Conservation (phyloP, 2,329 filamentous ascomycete genomes). For the Monosporascus sp. region DNA sequence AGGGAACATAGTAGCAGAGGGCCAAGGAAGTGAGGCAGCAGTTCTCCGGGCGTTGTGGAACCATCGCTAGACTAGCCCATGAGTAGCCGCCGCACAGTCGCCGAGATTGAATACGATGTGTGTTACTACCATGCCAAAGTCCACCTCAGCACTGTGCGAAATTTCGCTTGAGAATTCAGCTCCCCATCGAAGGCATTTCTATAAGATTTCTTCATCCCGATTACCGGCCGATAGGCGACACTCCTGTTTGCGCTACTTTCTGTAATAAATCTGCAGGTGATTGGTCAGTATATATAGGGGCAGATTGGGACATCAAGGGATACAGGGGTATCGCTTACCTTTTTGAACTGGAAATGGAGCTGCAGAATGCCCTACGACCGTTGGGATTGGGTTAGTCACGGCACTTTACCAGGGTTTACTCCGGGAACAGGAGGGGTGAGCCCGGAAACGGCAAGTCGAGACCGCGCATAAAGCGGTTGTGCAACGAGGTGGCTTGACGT, state of each 20-base stretch:
- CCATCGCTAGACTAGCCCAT: conserved; percentile 11
- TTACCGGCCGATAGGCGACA: background rate
- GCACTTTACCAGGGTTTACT: conserved; percentile 5
- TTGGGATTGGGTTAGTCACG: conserved; percentile 20
- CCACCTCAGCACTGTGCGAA: conserved; percentile 1
- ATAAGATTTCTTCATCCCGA: background rate
- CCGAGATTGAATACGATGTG: background rate
- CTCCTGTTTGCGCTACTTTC: conserved; percentile 24
- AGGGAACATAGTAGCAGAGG: conserved; percentile 4
- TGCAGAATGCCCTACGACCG: conserved; percentile 76
- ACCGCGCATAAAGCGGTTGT: conserved; percentile 7
- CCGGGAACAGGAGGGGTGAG: conserved; percentile 9
- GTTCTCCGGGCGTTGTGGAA: conserved; percentile 18
- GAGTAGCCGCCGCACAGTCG: conserved; percentile 5
- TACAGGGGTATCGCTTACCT: conserved; percentile 50
- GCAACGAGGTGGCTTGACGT: conserved; percentile 9
- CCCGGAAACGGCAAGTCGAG: conserved; percentile 12
- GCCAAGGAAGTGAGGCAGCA: conserved; percentile 12
- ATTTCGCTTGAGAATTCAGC: background rate
- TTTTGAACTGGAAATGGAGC: conserved; percentile 98
- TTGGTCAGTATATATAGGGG: conserved; percentile 13
- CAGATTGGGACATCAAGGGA: background rate
- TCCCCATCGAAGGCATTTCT: background rate
- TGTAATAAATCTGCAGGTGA: conserved; percentile 33
- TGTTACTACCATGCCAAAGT: conserved; percentile 1